Base-by-base conservation (phyloP, 2,329 filamentous ascomycete genomes). In the Colletotrichum higginsianum region DNA sequence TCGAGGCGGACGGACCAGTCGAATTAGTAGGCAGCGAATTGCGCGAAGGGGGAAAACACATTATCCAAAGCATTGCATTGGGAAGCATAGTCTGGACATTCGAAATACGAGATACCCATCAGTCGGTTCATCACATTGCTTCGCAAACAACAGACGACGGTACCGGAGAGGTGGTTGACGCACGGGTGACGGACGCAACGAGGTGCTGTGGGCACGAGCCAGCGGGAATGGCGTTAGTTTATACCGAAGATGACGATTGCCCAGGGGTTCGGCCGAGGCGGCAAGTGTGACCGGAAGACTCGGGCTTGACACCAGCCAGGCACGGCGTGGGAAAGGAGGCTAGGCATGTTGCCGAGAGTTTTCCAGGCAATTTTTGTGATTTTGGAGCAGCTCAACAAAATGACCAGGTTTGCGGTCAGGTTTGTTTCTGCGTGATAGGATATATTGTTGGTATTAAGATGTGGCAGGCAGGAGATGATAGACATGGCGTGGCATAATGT, bases 91-190 rank as follows among this genome's bases (percentile, higher is more conserved):
- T 55, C 21, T 49, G 66, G 47, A 69, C 60, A 64, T 69, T 68
- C 69, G 56, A 50, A 72, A 66, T 64, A 72, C 49, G 66, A 72
- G 69, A 72, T 72, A 72, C 69, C 69, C 69, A 64, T 47, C 47
- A 69, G 40, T 69, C 66, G 47, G 66, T 72, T 64, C 55, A 60
- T 72, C 66, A 61, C 65, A 60, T 64, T 72, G 69, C 69, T 69
- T 72, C 58, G 47, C 66, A 53, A 50, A 64, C 46, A 64, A 60
- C 64, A 53, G 52, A 69, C 47, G 30, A 35, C 66, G 60, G 42
- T 35, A 30, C 56, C 40, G 26, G 44, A 49, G 40, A 46, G 47
- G 30, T 38, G 53, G 42, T 55, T 42, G n/a, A 53, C 23, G 65
- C 67, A 57, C 47, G 44, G 44, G 42, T 30, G 53, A 69, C 60